Evolutionary conservation across 2,329 filamentous ascomycete species (phyloP), one percentile per base, ranked within the genome.

Genomic region (Ceratocystis harringtonii): DNA sequence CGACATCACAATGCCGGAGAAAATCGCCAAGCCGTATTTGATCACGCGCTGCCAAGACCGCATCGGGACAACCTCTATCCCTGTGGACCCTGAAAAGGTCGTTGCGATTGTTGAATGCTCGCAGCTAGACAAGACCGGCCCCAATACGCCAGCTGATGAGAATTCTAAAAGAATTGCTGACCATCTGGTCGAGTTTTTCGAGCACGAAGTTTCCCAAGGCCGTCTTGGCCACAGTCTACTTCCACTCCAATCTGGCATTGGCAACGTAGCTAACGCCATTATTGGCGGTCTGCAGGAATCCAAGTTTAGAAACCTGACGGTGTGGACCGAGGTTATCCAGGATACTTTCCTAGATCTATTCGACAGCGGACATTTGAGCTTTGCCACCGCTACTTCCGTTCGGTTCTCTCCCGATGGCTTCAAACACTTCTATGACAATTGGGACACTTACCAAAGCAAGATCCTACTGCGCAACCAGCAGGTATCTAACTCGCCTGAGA

Each of bases 261-360:
- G 91, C 69, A 95, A 95, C 78, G 95, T 95, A 70, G 90, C 90
- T 75, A 95, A 95, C 75, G 90, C 90, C 45, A 91, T 95, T 68
- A 85, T 95, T 67, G 90, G 90, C 68, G 91, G 90, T 15, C 83
- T 95, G 65, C 83, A 85, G 69, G 83, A 87, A 68, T 89, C 88
- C 69, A 87, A 92, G 74, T 95, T 95, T 80, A 83, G 84, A 73
- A 89, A 95, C 78, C 82, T 96, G 66, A 91, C 88, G 74, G 91
- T 95, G 48, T 95, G 90, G 91, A 95, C 91, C 28, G 90, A 95
- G 76, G 90, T 95, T 61, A 84, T 95, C 66, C 90, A 95, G 78
- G 90, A 95, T 74, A 91, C 88, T 25, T 95, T 95, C 84, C 83
- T 95, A 28, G 91, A 95, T 74, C 87, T 95, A 65, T 95, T 95